Conservation (phyloP, 192 early-diverging fungal genomes). For the Mortierella claussenii region DNA sequence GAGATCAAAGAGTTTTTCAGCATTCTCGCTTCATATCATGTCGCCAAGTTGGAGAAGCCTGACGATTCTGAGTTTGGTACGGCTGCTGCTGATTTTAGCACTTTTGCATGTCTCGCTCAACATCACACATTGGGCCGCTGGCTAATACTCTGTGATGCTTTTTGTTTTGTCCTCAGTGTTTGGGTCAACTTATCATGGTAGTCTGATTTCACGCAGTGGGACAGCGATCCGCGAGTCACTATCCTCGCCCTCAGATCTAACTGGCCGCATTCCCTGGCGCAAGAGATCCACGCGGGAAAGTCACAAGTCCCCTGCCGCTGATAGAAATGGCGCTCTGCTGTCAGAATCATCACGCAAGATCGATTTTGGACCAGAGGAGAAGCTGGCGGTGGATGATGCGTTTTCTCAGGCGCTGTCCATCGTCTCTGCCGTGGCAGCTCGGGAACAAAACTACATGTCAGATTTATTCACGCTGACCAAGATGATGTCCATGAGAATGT, state of each 20-base stretch:
- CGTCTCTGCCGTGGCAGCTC: conserved; percentile 73
- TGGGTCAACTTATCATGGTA: conserved; percentile 45
- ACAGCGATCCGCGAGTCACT: conserved; percentile 45
- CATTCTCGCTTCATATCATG: conserved; percentile 35
- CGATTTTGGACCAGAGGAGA: conserved; percentile 59
- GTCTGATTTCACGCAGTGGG: conserved; percentile 40
- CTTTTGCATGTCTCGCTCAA: neutral
- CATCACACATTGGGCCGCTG: neutral
- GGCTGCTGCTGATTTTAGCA: neutral
- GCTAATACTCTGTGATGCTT: neutral
- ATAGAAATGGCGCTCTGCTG: conserved; percentile 22
- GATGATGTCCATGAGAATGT: conserved; percentile 59
- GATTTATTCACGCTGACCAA: conserved; percentile 83
- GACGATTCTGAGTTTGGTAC: conserved; percentile 57
- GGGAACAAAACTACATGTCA: conserved; percentile 93
- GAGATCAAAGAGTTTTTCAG: conserved; percentile 57
- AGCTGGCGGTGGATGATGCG: conserved; percentile 57
- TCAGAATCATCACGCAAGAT: conserved; percentile 33
- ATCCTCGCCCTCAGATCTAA: conserved; percentile 43
- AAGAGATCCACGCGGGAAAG: conserved; percentile 37
- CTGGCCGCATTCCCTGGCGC: conserved; percentile 40
- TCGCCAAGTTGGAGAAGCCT: conserved; percentile 51
- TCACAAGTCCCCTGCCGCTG: conserved; percentile 27
- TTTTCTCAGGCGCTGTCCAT: conserved; percentile 70
- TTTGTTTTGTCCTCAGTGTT: conserved; percentile 21